Conservation (phyloP, 306 rosid species). For the Fagus sylvatica region DNA sequence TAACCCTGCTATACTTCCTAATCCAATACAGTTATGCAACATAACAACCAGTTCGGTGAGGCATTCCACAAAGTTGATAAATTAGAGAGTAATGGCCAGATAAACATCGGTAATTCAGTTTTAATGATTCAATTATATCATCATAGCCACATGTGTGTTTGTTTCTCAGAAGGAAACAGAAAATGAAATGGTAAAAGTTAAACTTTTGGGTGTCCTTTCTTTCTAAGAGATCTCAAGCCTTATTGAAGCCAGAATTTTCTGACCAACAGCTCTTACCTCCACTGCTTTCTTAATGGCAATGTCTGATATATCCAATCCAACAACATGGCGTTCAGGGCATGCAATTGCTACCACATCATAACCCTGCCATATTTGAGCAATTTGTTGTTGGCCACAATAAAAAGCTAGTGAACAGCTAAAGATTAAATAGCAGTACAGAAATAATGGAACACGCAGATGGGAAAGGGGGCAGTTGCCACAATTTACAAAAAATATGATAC, state of each 20-base stretch:
- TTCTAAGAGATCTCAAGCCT: not conserved
- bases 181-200: not conserved
- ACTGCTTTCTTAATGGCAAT: constrained; percentile 33
- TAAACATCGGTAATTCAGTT: no score
- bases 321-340: constrained; percentile 31
- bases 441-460: not conserved
- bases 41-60: not conserved
- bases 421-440: not conserved
- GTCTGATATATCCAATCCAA: constrained; percentile 45
- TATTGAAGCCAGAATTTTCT: not conserved
- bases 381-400: not conserved
- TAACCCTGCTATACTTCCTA: not conserved
- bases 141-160: not conserved
- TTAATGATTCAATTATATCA: no score
- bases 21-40: no score
- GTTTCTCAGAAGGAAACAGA: not conserved
- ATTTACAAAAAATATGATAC: not conserved
- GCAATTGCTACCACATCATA: constrained; percentile 44
- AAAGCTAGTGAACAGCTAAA: not conserved
- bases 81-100: no score
- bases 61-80: not conserved
- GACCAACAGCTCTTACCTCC: constrained; percentile 18
- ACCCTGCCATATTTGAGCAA: constrained; percentile 29
- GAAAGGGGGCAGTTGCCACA: not conserved
- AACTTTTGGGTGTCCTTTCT: not conserved